These are phyloP conservation scores for Lepidium campestre DNA, from an alignment of 441 rosid genomes.

Conservation along the genomic window DNA sequence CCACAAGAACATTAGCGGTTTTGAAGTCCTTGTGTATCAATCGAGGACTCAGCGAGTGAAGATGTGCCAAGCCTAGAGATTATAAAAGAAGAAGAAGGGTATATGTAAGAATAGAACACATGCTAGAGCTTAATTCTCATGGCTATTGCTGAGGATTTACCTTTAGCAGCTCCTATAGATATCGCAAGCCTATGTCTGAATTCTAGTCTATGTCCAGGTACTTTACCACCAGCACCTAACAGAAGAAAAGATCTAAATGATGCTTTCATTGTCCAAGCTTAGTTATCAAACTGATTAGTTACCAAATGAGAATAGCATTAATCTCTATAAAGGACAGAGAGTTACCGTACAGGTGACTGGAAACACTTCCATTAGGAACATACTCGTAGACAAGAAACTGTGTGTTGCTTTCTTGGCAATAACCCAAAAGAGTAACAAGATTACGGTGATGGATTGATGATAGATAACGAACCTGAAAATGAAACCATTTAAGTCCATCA, in stretches of 20 bases:
- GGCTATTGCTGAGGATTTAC: conserved; percentile 76
- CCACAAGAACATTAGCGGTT: conserved; percentile 72
- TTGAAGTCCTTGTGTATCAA: conserved; percentile 66
- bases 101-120: conserved; percentile 26
- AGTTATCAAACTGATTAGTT: not conserved
- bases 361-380: conserved; percentile 78
- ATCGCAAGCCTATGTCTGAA: conserved; percentile 65
- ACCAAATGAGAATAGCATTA: conserved; percentile 17
- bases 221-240: conserved; percentile 47
- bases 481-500: not conserved
- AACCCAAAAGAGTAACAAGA: conserved; percentile 65
- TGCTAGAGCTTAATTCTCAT: conserved; percentile 46
- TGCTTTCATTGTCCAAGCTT: conserved; percentile 4
- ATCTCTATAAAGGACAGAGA: conserved; percentile 38
- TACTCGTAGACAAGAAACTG: conserved; percentile 69
- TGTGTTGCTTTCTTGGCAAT: conserved; percentile 61
- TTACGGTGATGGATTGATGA: conserved; percentile 62
- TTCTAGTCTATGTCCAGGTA: conserved; percentile 54
- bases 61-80: conserved; percentile 60
- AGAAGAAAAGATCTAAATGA: not conserved
- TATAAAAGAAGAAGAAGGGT: not conserved
- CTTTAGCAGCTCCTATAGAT: conserved; percentile 76
- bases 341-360: conserved; percentile 80
- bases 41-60: conserved; percentile 64
- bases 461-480: conserved; percentile 51